These are phyloP conservation scores for Hexamita inflata DNA, from an alignment of 208 protist species.

Conservation along the genomic window DNA sequence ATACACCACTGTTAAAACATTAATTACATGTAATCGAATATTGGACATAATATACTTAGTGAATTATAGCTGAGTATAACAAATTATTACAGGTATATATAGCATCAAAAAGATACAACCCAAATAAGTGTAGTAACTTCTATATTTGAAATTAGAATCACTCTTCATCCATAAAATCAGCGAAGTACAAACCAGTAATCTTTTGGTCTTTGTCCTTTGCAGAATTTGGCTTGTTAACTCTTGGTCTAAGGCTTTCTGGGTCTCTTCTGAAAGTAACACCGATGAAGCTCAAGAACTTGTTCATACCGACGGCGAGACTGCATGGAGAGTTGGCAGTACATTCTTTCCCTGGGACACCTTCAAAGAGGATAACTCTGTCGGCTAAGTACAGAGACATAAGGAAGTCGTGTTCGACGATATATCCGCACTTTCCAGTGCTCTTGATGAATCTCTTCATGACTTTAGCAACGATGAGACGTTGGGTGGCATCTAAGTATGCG, in stretches of 20 bases:
- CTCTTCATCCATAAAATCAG: slow-evolving; percentile 61
- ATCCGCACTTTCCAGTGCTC: slow-evolving; percentile 92
- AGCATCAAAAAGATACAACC: no score
- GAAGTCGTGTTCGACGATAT: slow-evolving; percentile 99
- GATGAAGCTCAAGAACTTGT: slow-evolving; percentile 86
- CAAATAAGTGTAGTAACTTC: no score
- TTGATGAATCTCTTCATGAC: slow-evolving; percentile 79
- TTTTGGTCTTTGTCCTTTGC: slow-evolving; percentile 94
- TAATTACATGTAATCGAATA: no score
- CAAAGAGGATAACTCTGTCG: slow-evolving; percentile 95
- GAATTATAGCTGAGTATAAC: no score
- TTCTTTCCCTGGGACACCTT: slow-evolving; percentile 77
- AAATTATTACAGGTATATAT: no score
- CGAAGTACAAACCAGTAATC: slow-evolving; percentile 83
- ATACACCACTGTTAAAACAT: no score
- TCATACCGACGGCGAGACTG: slow-evolving; percentile 66
- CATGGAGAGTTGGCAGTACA: slow-evolving; percentile 60
- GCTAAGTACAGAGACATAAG: slow-evolving; percentile 99
- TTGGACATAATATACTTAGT: no score
- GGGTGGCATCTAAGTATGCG: slow-evolving; percentile 97
- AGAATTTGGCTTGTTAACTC: slow-evolving; percentile 96
- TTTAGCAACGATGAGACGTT: slow-evolving; percentile 92
- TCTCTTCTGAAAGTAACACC: slow-evolving; percentile 96
- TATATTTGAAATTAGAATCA: no score
- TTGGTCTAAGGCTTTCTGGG: slow-evolving; percentile 87